Conservation (phyloP, 2,329 filamentous ascomycete genomes). For the Aspergillus aculeatus region DNA sequence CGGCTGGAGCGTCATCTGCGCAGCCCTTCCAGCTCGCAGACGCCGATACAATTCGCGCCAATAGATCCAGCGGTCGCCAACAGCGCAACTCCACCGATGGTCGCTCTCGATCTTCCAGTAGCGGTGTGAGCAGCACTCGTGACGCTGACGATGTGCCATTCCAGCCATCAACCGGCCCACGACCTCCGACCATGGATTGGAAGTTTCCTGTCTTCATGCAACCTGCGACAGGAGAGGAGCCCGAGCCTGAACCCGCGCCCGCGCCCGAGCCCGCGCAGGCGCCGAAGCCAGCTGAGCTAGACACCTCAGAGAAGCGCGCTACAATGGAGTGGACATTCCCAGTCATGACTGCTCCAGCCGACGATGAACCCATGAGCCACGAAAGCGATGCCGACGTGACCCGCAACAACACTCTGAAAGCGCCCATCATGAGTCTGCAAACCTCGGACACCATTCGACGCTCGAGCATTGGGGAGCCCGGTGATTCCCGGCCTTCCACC, state of each 20-base stretch:
- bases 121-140: constrained; percentile 26
- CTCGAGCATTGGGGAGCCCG: constrained; percentile 26
- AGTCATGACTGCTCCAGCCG: constrained; percentile 33
- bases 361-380: constrained; percentile 6
- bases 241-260: constrained; percentile 9
- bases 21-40: constrained; percentile 53
- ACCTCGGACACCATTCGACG: constrained; percentile 15
- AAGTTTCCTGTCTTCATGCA: constrained; percentile 42
- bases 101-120: constrained; percentile 33
- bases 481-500: constrained; percentile 39
- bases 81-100: constrained; percentile 38
- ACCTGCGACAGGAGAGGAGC: constrained; percentile 15
- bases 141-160: constrained; percentile 31
- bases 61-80: constrained; percentile 50
- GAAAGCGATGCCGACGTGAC: constrained; percentile 17
- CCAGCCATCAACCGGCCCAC: constrained; percentile 37
- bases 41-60: constrained; percentile 57
- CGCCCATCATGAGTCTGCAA: constrained; percentile 22
- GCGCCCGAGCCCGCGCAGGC: constrained; percentile 5
- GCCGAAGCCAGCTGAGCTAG: constrained; percentile 18
- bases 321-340: constrained; percentile 58
- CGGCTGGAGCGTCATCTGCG: constrained; percentile 51
- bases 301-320: constrained; percentile 36
- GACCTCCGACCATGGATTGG: constrained; percentile 49
- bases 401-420: constrained; percentile 35